These are phyloP conservation scores for Gnomoniopsis smithogilvyi DNA, from an alignment of 2,329 filamentous ascomycete species.

Conservation along the genomic window DNA sequence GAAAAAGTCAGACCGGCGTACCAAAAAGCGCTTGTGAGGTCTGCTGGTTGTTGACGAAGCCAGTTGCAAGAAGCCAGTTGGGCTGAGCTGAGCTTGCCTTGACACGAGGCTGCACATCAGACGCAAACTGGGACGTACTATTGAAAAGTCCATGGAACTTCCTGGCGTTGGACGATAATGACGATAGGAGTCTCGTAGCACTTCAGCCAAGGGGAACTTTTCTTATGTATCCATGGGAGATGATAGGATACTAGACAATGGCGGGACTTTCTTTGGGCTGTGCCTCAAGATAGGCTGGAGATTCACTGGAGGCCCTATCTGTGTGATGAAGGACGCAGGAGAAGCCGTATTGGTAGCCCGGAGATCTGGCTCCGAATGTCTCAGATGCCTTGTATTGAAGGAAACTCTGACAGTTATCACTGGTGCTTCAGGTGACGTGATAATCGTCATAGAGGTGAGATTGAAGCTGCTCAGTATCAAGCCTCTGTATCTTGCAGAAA, in stretches of 20 bases:
- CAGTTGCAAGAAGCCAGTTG: not conserved
- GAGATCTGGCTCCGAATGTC: not conserved
- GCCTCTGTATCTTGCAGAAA: not conserved
- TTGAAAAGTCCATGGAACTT: not conserved
- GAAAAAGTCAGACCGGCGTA: not conserved
- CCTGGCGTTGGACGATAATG: not conserved
- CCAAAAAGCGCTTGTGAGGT: not conserved
- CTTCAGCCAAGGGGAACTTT: not conserved
- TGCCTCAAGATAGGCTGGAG: not conserved
- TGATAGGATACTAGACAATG: not conserved
- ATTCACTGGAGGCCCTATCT: not conserved
- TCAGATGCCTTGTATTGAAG: not conserved
- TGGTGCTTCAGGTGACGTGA: not conserved
- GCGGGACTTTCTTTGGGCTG: not conserved
- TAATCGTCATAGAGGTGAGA: not conserved
- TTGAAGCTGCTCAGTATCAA: not conserved
- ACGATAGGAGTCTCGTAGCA: not conserved
- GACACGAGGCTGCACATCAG: not conserved
- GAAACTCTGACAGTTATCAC: not conserved
- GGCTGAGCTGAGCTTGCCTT: not conserved
- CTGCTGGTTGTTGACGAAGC: no score
- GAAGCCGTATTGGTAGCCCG: not conserved
- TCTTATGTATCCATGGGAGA: not conserved
- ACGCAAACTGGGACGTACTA: not conserved
- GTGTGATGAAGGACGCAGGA: not conserved